Evolutionary conservation across 768 basidiomycete species (phyloP), one percentile per base, ranked within the genome.

Genomic region (Suillus cothurnatus): DNA sequence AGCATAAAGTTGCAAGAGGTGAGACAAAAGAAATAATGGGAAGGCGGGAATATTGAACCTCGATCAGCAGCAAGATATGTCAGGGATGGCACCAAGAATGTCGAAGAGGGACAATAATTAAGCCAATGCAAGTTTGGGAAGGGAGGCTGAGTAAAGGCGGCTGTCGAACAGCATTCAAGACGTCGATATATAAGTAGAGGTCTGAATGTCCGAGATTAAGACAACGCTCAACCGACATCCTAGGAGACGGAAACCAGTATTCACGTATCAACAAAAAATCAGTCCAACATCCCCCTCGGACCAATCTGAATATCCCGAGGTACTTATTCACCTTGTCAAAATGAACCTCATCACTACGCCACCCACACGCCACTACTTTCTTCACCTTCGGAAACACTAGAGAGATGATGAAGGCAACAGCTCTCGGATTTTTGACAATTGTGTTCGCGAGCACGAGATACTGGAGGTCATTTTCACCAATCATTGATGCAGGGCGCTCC

Each of bases 81-180:
- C n/a, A n/a, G 32, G 41, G 55, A 57, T 36, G 34, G 7, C 14
- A 57, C 55, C 55, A 34, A 55, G 34, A 55, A 55, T 55, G 21
- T 34, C 32, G 19, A 34, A 32, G 53, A 32, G 53, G 34, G 53
- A 21, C 12, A 2, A 6, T 56, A 14, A 34, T 56, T 3, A 56
- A 34, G 55, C 6, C 55, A 21, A 21, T n/a, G 55, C n/a, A 34
- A 56, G 21, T 34, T 56, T 56, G n/a, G 53, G 53, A 56, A 32
- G 53, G 32, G 53, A 21, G 32, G 21, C 5, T 32, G 53, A 32
- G 53, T 11, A 55, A 55, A 2, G 53, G 53, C 11, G 31, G 17
- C 12, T 56, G 55, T 50, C 32, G 32, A n/a, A 56, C 12, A 56
- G 55, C 55, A n/a, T n/a, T n/a, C 55, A 56, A 56, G 55, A 36